Conservation (phyloP, 2,329 filamentous ascomycete species). For the Alternaria ventricosa region DNA sequence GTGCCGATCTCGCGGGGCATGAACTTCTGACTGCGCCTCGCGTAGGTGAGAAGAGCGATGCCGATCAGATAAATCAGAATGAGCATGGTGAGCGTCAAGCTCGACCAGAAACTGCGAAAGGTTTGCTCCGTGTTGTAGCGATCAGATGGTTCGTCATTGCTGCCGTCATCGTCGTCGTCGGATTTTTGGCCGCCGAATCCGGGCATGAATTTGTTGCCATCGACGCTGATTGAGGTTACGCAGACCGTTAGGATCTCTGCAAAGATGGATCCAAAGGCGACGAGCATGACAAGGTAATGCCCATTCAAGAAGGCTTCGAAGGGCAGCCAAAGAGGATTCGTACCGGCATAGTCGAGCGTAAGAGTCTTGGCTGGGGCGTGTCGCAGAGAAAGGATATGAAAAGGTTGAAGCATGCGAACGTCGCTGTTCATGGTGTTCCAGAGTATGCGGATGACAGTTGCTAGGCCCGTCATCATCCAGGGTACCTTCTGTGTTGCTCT, state of each 20-base stretch:
- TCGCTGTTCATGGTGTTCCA: conserved; percentile 74
- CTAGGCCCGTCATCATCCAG: conserved; percentile 69
- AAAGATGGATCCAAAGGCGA: conserved; percentile 74
- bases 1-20: conserved; percentile 79
- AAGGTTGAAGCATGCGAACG: conserved; percentile 76
- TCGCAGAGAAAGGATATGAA: conserved; percentile 71
- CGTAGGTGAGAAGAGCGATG: conserved; percentile 66
- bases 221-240: conserved; percentile 70
- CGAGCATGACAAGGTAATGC: conserved; percentile 69
- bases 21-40: conserved; percentile 70
- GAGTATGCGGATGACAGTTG: conserved; percentile 70
- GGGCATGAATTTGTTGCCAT: conserved; percentile 65
- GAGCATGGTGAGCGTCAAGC: conserved; percentile 65
- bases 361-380: conserved; percentile 70
- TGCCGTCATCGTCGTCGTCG: conserved; percentile 18
- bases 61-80: conserved; percentile 71
- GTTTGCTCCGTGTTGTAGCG: conserved; percentile 52
- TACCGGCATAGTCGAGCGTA: conserved; percentile 74
- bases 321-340: conserved; percentile 71
- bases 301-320: conserved; percentile 67
- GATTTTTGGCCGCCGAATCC: conserved; percentile 27
- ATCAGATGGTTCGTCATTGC: conserved; percentile 5
- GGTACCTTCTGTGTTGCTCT: conserved; percentile 67
- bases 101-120: conserved; percentile 68
- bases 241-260: conserved; percentile 76